Base-by-base conservation (phyloP, 2,329 filamentous ascomycete genomes). In the Clonostachys chloroleuca region DNA sequence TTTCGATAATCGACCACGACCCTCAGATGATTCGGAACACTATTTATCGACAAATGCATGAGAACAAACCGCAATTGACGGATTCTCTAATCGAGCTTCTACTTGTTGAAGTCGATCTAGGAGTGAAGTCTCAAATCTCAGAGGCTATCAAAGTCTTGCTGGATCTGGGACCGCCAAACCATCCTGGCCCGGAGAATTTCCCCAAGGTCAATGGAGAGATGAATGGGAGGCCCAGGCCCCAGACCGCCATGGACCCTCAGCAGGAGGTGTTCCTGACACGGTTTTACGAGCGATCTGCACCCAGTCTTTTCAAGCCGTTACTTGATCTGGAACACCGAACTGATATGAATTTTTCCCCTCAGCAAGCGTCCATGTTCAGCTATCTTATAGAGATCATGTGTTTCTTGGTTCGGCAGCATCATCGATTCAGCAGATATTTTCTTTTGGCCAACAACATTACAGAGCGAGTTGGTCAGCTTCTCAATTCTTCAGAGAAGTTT, bases 1-100 rank as follows among this genome's bases (percentile, higher is more conserved):
- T 96, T 8, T 89, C 91, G 6, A 84, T 97, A 67, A 94, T 99
- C 56, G 94, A 99, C 58, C 92, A 97, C 61, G 94, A 99, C 58
- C 87, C 92, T 3, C 82, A 91, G 56, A 91, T 96, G 86, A 92
- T 99, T 62, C 87, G 94, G 43, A 84, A 87, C 55, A 95, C 92
- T 47, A 92, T 97, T 57, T 92, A 96, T 65, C 89, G 91, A 52
- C 90, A 95, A 54, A 86, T 96, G 52, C 86, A 87, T 54, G 91
- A 96, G 54, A 92, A 92, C 61, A 84, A 89, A 56, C 83, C 85
- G 3, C 89, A 90, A 5, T 69, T 99, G 46, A 96, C 91, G 2
- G 94, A 97, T 62, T 95, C 89, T 0, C 72, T 99, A 39, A 95
- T 97, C 49, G 92, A 96, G 56, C 76, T 99, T 40, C 78, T 99